Conservation (phyloP, 2,329 filamentous ascomycete genomes). For the Xylariaceae sp. region DNA sequence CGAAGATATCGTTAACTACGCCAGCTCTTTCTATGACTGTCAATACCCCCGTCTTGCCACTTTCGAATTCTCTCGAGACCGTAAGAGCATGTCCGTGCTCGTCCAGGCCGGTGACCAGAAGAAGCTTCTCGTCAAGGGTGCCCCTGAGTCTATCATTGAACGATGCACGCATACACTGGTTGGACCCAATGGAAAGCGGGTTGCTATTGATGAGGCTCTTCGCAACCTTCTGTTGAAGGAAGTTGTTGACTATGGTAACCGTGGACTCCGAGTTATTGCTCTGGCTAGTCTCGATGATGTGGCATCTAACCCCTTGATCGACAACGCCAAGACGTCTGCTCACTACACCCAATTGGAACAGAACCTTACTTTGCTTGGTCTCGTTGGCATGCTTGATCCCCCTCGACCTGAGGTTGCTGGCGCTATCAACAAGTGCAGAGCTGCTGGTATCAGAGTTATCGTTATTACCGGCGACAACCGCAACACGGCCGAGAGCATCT, state of each 20-base stretch:
- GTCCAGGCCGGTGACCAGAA: conserved; percentile 65
- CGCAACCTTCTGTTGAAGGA: conserved; percentile 67
- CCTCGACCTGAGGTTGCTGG: conserved; percentile 84
- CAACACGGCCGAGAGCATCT: conserved; percentile 96
- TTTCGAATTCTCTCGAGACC: conserved; percentile 94
- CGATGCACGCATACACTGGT: conserved; percentile 79
- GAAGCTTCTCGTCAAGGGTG: conserved; percentile 91
- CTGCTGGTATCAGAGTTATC: conserved; percentile 91
- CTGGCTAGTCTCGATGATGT: conserved; percentile 79
- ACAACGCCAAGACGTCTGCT: conserved; percentile 71
- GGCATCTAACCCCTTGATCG: conserved; percentile 61
- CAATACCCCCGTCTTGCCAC: conserved; percentile 71
- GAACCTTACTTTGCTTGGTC: conserved; percentile 86
- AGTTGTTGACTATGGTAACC: conserved; percentile 84
- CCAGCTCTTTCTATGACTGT: conserved; percentile 79
- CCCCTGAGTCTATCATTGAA: conserved; percentile 89
- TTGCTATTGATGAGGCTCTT: conserved; percentile 65
- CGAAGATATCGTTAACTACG: conserved; percentile 68
- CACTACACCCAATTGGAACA: conserved; percentile 88
- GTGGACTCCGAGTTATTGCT: conserved; percentile 89
- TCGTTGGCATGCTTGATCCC: conserved; percentile 95
- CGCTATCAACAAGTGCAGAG: conserved; percentile 83
- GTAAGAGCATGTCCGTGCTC: conserved; percentile 98
- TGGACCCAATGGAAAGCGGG: conserved; percentile 72
- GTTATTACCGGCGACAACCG: conserved; percentile 98